Evolutionary conservation across 139 green algal species (phyloP).

Genomic region (Chlamydomonas incerta): DNA sequence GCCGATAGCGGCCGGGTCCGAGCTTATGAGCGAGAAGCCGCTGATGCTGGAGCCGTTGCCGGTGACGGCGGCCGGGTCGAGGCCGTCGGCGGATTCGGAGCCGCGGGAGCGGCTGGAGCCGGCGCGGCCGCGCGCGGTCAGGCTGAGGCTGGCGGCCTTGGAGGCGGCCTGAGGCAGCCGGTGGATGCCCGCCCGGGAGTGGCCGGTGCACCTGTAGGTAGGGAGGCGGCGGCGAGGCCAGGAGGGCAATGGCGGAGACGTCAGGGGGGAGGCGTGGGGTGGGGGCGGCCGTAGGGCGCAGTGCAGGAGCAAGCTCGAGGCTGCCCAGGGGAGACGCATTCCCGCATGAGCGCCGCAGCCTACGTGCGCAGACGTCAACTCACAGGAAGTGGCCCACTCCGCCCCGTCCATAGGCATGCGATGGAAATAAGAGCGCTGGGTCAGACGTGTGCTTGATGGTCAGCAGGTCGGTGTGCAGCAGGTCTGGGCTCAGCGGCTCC

Average conservation of each 20-base stretch:
- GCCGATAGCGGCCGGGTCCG: conserved; percentile 3
- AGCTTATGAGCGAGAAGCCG: conserved; percentile 22
- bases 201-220: conserved; percentile 22
- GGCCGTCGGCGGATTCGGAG: too few relatives aligned
- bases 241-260: background rate
- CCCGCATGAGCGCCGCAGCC: too few relatives aligned
- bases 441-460: conserved; percentile 22
- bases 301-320: too few relatives aligned
- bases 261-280: too few relatives aligned
- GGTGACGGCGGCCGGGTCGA: too few relatives aligned
- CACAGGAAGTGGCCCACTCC: conserved; percentile 36
- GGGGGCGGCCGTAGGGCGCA: too few relatives aligned
- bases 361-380: background rate
- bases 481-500: background rate
- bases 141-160: background rate
- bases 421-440: background rate
- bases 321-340: too few relatives aligned
- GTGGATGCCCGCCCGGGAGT: conserved; percentile 30
- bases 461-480: background rate
- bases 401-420: conserved; percentile 15
- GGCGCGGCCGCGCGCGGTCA: background rate
- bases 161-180: conserved; percentile 22
- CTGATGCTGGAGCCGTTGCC: background rate
- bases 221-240: background rate
- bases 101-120: background rate